Evolutionary conservation across 2,329 filamentous ascomycete genomes (phyloP).

Genomic region (Phyllosticta citrichinensis): DNA sequence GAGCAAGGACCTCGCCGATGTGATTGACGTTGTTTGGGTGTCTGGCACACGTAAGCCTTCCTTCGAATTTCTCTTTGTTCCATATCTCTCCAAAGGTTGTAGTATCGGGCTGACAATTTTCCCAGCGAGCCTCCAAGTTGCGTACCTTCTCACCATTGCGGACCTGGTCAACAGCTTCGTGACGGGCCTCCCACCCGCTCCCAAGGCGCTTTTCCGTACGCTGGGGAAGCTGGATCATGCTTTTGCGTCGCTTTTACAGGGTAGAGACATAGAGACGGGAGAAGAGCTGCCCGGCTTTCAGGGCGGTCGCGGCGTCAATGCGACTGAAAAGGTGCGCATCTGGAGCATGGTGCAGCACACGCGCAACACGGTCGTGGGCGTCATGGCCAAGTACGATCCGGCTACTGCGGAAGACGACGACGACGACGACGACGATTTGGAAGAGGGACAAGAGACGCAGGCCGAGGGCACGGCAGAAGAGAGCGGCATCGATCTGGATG

Average conservation of each 20-base stretch:
- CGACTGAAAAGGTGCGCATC: conserved; percentile 80
- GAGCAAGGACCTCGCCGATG: conserved; percentile 60
- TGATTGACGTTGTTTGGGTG: conserved; percentile 77
- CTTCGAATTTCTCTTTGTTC: background rate
- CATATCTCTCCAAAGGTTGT: background rate
- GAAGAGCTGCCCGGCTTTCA: conserved; percentile 62
- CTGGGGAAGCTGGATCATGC: conserved; percentile 74
- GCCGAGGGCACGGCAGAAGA: conserved; percentile 20
- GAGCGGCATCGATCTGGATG: background rate
- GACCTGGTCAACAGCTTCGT: conserved; percentile 63
- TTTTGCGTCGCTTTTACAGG: conserved; percentile 65
- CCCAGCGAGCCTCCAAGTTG: conserved; percentile 66
- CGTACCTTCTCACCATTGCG: conserved; percentile 71
- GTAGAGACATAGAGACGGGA: conserved; percentile 55
- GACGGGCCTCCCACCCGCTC: conserved; percentile 58
- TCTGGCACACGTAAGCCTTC: conserved; percentile 67
- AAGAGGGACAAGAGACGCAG: conserved; percentile 22
- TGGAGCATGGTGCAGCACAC: conserved; percentile 72
- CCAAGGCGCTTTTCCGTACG: conserved; percentile 58
- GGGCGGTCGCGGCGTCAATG: conserved; percentile 53
- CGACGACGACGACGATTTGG: conserved; percentile 17
- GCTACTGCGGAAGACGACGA: conserved; percentile 27
- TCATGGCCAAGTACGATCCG: conserved; percentile 47
- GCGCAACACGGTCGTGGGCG: conserved; percentile 58
- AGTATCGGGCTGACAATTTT: conserved; percentile 7